Base-by-base conservation (phyloP, 805 yeast species). In the Yamadazyma philogaea region DNA sequence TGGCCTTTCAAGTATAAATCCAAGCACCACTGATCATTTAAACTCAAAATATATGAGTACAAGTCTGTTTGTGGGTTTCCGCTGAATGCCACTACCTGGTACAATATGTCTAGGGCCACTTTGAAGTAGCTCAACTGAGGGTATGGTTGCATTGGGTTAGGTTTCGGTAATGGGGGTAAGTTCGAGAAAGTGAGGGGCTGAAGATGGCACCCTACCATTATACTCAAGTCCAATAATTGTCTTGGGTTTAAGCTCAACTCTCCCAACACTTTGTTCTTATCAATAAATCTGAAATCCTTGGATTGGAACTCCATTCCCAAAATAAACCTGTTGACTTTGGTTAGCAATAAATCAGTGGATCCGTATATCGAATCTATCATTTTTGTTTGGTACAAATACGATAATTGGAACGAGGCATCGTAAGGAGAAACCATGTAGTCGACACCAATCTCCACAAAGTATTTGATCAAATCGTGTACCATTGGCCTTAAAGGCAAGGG, bases 401-500 rank as follows among this genome's bases (percentile, higher is more conserved):
- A 78, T 53, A 93, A 70, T 62, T 91, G 96, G 31, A 82, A 76
- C 64, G 88, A 81, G 0, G 96, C 79, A 34, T 81, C 73, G 56
- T 81, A 89, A 4, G 98, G 98, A 27, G 96, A 84, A 10, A 89
- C 78, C 43, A 88, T 62, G 56, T 75, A 90, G 45, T 82, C 84
- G 10, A 87, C 63, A 2, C 68, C 74, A 37, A 73, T 68, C 16
- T 72, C 75, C 28, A 73, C 70, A 44, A 91, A 77, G 42, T 77
- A 75, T 18, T 69, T 63, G 44, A 85, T 68, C 47, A 88, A 68
- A 48, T 80, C 82, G 40, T 72, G 66, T 42, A 75, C 60, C 56
- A 80, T 74, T 3, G 79, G 71, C 45, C 74, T 68, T 14, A 75
- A 51, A 2, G 75, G 72, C 37, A 80, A 61, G 0, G 80, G 76